Conservation (phyloP, 768 basidiomycete genomes). For the Clavulina sp. region DNA sequence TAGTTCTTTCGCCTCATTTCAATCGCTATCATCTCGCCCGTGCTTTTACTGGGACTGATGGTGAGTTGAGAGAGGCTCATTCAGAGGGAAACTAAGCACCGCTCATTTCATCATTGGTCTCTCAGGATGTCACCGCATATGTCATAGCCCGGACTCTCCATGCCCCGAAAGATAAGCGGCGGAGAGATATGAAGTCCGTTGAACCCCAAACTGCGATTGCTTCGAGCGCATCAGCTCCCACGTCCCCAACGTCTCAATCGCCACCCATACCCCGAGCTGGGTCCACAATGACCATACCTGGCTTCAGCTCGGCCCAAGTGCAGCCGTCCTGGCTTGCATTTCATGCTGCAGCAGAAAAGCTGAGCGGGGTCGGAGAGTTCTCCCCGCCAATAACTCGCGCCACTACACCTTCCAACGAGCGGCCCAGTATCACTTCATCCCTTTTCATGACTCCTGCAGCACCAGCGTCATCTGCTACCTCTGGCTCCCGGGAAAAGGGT, state of each 20-base stretch:
- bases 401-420: background rate
- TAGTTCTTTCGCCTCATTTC: slow-evolving; percentile 41
- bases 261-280: background rate
- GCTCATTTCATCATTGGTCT: slow-evolving; percentile 2
- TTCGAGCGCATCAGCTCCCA: background rate
- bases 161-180: slow-evolving; percentile 13
- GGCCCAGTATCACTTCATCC: background rate
- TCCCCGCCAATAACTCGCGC: background rate
- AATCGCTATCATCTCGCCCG: slow-evolving; percentile 27
- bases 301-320: background rate
- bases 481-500: background rate
- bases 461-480: background rate
- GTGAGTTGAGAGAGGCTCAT: slow-evolving; percentile 25
- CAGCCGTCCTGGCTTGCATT: background rate
- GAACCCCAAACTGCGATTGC: background rate
- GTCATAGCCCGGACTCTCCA: slow-evolving; percentile 59
- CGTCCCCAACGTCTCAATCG: slow-evolving; percentile 1
- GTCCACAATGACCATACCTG: background rate
- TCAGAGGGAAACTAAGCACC: slow-evolving; percentile 4
- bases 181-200: background rate
- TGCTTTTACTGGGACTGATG: slow-evolving; percentile 46
- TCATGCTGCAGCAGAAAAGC: background rate
- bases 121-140: slow-evolving; percentile 63
- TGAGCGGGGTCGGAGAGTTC: background rate
- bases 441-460: too few relatives aligned